Base-by-base conservation (phyloP, 768 basidiomycete species). In the Phylloporus rhodoxanthus region DNA sequence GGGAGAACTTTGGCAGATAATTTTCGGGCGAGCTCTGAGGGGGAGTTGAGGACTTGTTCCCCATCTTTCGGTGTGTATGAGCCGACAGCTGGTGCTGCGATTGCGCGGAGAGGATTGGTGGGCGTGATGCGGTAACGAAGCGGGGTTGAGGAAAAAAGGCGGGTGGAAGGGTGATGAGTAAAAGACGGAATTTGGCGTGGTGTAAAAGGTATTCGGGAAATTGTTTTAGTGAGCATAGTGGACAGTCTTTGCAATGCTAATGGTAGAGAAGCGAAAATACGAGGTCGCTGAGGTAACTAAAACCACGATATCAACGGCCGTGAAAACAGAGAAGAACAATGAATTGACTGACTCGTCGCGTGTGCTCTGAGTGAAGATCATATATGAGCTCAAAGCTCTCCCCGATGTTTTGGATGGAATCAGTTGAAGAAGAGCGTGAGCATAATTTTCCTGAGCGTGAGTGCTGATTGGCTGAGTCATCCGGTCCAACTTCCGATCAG, bases 1-100 rank as follows among this genome's bases (percentile, higher is more conserved):
- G 96, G 94, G 19, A 99, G 77, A 49, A 98, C 95, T 60, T 86
- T 90, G 26, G 94, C 93, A 9, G 93, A 96, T 51, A 99, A 84
- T 64, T 80, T 85, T 57, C 94, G 82, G 13, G 96, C 96, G 51
- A 98, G 76, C 61, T 95, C 95, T 4, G 93, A 96, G 6, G 96
- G 91, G 1, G 93, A 94, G 67, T 84, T 94, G 65, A 96, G 80
- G 53, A 89, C 86, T 57, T 84, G 82, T 60, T 88, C 84, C 26
- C 66, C 65, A 41, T 84, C 78, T 55, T 84, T 81, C 40, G 78
- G 79, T 25, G 61, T 66, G 62, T 84, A 88, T 15, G 79, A 75
- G 48, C 86, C 86, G 14, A 89, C 85, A 5, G 85, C 86, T 38
- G 85, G 85, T 13, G 80, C 81, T 33, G 87, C 87, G 48, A 87